Base-by-base conservation (phyloP, 441 rosid genomes). In the Populus trichocarpa region DNA sequence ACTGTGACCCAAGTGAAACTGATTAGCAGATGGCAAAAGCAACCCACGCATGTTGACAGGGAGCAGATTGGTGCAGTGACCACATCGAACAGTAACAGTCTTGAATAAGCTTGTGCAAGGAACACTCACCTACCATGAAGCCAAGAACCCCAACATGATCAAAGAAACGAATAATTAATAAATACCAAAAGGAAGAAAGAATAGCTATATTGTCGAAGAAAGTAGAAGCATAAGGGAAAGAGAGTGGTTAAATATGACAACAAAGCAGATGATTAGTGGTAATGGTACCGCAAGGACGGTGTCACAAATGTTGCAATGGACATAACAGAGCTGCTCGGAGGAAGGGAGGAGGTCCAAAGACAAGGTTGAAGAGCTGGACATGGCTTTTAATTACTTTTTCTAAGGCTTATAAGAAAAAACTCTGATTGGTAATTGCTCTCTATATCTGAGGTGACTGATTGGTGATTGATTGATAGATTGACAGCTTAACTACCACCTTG, bases 281-380 rank as follows among this genome's bases (percentile, higher is more conserved):
- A 11, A 32, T 18, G 46, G 63, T 90, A 95, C 99, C 82, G 98
- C 99, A 73, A 95, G 96, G 79, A 92, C 88, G 73, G 97, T 95
- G 81, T 91, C 87, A 30, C 99, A 95, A 80, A 85, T 90, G 89
- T 88, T 89, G 92, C 99, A 95, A 79, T 89, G 97, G 92, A 95
- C 98, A 80, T 93, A 95, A 81, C 98, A 93, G 85, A 95, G 99
- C 86, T 95, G 98, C 72, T 93, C 99, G 85, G 96, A 84, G 82
- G 95, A 89, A 81, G 96, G 87, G 83, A 91, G 87, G 85, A 87
- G 94, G 88, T 95, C 98, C 90, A 92, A 89, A 77, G 95, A 87
- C 76, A 87, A 86, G 78, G 87, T 82, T 84, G 92, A 77, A 64
- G 92, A 83, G 83, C 92, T 88, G 76, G 95, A 88, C 74, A 88